Evolutionary conservation across 768 basidiomycete species (phyloP).

Genomic region (Cytidiella melzeri): DNA sequence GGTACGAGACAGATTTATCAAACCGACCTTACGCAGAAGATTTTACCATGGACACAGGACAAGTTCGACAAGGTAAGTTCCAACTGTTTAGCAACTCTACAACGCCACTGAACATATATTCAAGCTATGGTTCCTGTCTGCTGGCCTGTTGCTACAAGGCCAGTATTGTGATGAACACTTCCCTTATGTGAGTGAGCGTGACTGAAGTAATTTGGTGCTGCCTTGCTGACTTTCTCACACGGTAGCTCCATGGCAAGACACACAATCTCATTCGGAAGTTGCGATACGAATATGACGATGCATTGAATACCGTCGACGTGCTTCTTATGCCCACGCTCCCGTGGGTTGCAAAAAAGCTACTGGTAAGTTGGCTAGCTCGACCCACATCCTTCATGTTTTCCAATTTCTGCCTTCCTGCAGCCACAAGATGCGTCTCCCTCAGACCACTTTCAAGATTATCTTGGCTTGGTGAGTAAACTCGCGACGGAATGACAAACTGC

Average conservation of each 20-base stretch:
- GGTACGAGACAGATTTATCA: conserved; percentile 29
- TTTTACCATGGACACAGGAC: conserved; percentile 32
- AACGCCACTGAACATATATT: conserved; percentile 11
- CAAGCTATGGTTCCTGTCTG: conserved; percentile 10
- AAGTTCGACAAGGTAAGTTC: conserved; percentile 31
- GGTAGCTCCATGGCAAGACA: conserved; percentile 26
- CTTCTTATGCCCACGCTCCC: conserved; percentile 34
- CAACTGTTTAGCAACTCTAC: background rate
- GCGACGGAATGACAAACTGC: background rate
- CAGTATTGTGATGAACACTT: conserved; percentile 27
- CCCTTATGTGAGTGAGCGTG: conserved; percentile 12
- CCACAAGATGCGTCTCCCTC: conserved; percentile 22
- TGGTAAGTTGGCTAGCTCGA: background rate
- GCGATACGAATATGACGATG: conserved; percentile 27
- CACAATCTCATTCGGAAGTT: conserved; percentile 34
- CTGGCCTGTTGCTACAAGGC: conserved; percentile 21
- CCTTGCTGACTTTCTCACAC: background rate
- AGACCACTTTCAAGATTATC: conserved; percentile 15
- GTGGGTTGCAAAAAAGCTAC: conserved; percentile 25
- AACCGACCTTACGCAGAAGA: conserved; percentile 24
- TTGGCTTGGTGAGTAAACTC: conserved; percentile 13
- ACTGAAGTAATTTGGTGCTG: background rate
- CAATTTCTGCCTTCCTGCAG: background rate
- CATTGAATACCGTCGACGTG: conserved; percentile 25
- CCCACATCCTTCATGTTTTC: background rate